phyloP scores from a whole-genome alignment of 805 yeast species.

The Limtongia smithiae region DNA sequence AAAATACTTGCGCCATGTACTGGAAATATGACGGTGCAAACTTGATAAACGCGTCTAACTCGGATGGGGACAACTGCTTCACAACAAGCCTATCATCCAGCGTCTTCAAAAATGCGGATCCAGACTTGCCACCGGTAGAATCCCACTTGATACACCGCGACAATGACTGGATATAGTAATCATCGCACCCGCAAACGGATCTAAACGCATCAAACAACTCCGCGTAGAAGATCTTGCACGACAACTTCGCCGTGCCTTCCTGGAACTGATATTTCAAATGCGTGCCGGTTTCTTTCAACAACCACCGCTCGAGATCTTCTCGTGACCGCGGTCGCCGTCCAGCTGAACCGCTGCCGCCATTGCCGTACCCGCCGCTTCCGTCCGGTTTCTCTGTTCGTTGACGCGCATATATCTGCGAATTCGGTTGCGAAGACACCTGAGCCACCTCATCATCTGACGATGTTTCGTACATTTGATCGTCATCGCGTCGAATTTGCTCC shows the following conservation, averaged over 20 bases:
- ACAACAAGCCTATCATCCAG: constrained; percentile 84
- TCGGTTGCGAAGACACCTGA: constrained; percentile 8
- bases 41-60: constrained; percentile 86
- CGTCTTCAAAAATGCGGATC: constrained; percentile 89
- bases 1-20: constrained; percentile 90
- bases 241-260: constrained; percentile 75
- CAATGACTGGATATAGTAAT: constrained; percentile 77
- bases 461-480: constrained; percentile 14
- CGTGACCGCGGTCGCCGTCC: constrained; percentile 4
- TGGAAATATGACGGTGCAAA: constrained; percentile 97
- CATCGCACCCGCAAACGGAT: constrained; percentile 72
- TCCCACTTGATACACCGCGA: constrained; percentile 95
- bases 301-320: constrained; percentile 53
- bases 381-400: background rate
- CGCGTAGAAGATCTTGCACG: constrained; percentile 91
- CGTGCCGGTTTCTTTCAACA: constrained; percentile 79
- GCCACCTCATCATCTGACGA: constrained; percentile 21
- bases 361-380: background rate
- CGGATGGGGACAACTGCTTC: constrained; percentile 82
- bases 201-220: constrained; percentile 96
- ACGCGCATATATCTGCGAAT: constrained; percentile 13
- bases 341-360: constrained; percentile 4
- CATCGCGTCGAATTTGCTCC: constrained; percentile 37
- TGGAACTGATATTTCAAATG: constrained; percentile 90
- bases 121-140: constrained; percentile 93